Base-by-base conservation (phyloP, 1,284 basidiomycete species). In the Porogramme epimiltina region DNA sequence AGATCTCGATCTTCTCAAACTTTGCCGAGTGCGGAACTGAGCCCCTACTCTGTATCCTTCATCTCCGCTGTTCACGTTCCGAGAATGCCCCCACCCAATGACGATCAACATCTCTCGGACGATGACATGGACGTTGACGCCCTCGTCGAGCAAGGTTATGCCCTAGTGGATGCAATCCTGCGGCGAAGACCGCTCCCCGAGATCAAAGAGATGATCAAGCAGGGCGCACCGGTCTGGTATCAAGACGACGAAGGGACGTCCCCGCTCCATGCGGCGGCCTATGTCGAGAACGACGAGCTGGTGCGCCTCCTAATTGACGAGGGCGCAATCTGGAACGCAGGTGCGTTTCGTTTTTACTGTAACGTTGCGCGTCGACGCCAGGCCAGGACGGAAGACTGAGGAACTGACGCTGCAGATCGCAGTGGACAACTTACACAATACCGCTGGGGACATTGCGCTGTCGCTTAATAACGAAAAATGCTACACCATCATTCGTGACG, bases 321-420 rank as follows among this genome's bases (percentile, higher is more conserved):
- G 47, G 95, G 96, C 2, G 95, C 93, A 0, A 67, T 95, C 0
- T 99, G 96, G 96, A 98, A 97, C 69, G 82, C 90, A 54, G 85
- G 91, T 86, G 55, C 60, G 79, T 62, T 37, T n/a, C 16, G 28
- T 37, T 37, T 37, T 16, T n/a, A 37, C 34, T 37, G 13, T 10
- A 16, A 9, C 28, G 8, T 13, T 19, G 15, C 24, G 15, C n/a
- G 2, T 24, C 36, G 16, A 24, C 25, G 15, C 26, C 4, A 25
- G 28, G 55, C 15, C 43, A 25, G 2, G 68, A 91, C 0, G 96
- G 93, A 93, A 95, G 93, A 66, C 79, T 86, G 57, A 80, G 87
- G 82, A 54, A 61, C 34, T 13, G 10, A 16, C 34, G 10, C n/a
- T 51, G 6, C 18, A 39, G 15, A 23, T 10, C 28, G 34, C 56